A percentile compares a stretch with the other conserved stretches of the same genome.
Conservation (phyloP, 208 protist genomes). For the Angomonas deanei region DNA sequence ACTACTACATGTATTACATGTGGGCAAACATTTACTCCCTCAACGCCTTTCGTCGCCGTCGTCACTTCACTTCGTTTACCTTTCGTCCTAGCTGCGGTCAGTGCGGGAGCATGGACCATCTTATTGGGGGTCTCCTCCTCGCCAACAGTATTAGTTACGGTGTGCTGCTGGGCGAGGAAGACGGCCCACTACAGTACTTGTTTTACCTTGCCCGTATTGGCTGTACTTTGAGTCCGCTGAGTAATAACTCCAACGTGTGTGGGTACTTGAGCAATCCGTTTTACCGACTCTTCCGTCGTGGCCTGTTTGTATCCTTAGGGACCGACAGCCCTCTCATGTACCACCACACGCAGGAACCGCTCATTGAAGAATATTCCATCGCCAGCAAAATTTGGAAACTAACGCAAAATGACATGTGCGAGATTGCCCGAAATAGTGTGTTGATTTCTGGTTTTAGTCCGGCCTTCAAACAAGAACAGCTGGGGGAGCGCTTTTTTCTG, state of each 20-base stretch:
- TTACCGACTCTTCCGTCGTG: constrained; percentile 90
- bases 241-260: constrained; percentile 98
- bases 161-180: constrained; percentile 86
- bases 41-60: constrained; percentile 90
- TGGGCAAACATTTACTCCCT: constrained; percentile 97
- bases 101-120: constrained; percentile 86
- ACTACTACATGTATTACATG: constrained; percentile 98
- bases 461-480: constrained; percentile 73
- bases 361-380: constrained; percentile 92
- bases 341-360: constrained; percentile 95
- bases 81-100: constrained; percentile 98
- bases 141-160: constrained; percentile 96
- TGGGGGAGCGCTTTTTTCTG: constrained; percentile 84
- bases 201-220: constrained; percentile 98
- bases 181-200: constrained; percentile 96
- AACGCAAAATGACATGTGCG: constrained; percentile 87
- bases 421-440: constrained; percentile 90
- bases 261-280: constrained; percentile 96
- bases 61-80: constrained; percentile 91
- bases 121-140: constrained; percentile 93
- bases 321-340: constrained; percentile 95
- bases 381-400: constrained; percentile 92
- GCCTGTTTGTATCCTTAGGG: constrained; percentile 96
- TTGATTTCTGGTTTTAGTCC: constrained; percentile 81
- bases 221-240: constrained; percentile 96